Evolutionary conservation across 176 grass and related monocot genomes (phyloP).

Genomic region (Miscanthus lutarioriparius): DNA sequence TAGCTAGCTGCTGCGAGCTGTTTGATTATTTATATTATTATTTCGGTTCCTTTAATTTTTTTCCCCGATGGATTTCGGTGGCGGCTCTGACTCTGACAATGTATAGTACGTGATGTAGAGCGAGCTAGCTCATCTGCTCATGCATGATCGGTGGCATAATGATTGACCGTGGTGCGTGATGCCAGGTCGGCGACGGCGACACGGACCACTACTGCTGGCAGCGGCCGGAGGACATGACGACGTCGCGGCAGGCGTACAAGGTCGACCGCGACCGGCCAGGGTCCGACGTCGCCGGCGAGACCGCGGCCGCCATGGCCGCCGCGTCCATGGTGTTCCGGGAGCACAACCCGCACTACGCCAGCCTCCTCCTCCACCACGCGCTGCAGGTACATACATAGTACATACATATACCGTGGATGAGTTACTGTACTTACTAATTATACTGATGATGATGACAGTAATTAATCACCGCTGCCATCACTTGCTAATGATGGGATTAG

Average conservation of each 20-base stretch:
- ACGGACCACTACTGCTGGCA: constrained; percentile 99
- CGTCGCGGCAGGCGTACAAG: constrained; percentile 84
- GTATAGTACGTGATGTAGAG: background rate
- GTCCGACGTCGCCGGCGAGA: constrained; percentile 80
- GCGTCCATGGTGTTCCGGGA: constrained; percentile 58
- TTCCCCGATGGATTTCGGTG: background rate
- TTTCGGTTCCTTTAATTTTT: background rate
- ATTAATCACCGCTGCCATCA: background rate
- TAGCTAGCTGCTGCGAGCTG: background rate
- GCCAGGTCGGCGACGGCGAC: constrained; percentile 89
- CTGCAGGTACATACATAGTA: constrained; percentile 38
- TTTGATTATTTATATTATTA: background rate
- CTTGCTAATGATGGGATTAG: constrained; percentile 13
- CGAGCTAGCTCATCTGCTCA: background rate
- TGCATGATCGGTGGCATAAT: background rate
- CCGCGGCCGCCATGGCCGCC: constrained; percentile 73
- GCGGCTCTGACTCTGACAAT: background rate
- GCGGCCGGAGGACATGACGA: constrained; percentile 95
- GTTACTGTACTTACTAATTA: no score
- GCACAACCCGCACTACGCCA: constrained; percentile 68
- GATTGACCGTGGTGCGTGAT: background rate
- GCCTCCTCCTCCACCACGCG: constrained; percentile 69
- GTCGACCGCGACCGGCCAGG: constrained; percentile 60
- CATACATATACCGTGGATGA: no score
- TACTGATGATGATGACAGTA: background rate